Evolutionary conservation across 1,284 basidiomycete genomes (phyloP).

Genomic region (Irpex sp.): DNA sequence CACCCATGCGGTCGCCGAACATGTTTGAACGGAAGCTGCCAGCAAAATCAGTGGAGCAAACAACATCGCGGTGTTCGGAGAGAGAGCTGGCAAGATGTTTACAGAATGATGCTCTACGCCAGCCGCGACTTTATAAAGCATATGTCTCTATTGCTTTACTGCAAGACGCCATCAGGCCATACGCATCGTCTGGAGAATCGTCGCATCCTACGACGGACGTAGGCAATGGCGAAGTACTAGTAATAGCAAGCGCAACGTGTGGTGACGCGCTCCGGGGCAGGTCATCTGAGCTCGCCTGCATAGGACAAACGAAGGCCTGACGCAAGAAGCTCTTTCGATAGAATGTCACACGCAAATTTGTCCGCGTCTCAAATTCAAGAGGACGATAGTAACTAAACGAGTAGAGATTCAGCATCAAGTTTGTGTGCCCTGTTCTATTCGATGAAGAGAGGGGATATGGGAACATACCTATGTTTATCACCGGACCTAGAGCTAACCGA

Average conservation of each 20-base stretch:
- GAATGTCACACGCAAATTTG: too few species aligned
- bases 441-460: not conserved
- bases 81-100: not conserved
- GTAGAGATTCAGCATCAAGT: not conserved
- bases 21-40: not conserved
- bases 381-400: not conserved
- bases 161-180: not conserved
- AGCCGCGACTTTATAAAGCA: not conserved
- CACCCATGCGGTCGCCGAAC: slow-evolving; percentile 2
- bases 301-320: too few species aligned
- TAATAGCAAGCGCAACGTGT: not conserved
- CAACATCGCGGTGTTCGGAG: not conserved
- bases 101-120: not conserved
- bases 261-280: not conserved
- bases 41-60: not conserved
- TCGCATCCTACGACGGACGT: not conserved
- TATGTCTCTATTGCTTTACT: not conserved
- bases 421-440: not conserved
- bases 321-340: too few species aligned
- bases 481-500: not conserved
- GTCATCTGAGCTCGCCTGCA: not conserved
- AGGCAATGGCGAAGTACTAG: not conserved
- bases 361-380: too few species aligned
- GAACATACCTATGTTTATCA: not conserved
- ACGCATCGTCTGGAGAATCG: slow-evolving; percentile 2